A percentile compares a stretch with the other conserved stretches of the same genome.
Conservation (phyloP, 768 basidiomycete genomes). For the Lanmaoa pseudosensibilis region DNA sequence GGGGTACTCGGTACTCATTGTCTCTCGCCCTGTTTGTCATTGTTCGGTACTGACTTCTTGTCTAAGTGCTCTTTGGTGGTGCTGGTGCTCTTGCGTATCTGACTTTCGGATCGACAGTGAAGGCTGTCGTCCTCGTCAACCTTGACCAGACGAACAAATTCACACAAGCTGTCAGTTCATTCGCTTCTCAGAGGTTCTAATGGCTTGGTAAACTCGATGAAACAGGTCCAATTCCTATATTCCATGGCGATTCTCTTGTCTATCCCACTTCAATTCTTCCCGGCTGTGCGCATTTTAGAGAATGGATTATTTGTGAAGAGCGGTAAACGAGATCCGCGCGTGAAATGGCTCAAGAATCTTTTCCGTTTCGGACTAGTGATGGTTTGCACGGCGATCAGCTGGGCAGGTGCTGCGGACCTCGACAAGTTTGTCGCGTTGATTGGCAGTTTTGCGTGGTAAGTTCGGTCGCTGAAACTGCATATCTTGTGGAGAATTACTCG, state of each 20-base stretch:
- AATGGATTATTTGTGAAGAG: slow-evolving; percentile 88
- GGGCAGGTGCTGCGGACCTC: slow-evolving; percentile 81
- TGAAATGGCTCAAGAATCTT: slow-evolving; percentile 98
- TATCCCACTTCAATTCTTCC: slow-evolving; percentile 95
- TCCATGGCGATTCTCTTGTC: slow-evolving; percentile 92
- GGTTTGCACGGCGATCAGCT: slow-evolving; percentile 78
- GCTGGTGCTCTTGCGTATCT: slow-evolving; percentile 85
- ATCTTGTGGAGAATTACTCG: slow-evolving; percentile 12
- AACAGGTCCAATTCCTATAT: slow-evolving; percentile 79
- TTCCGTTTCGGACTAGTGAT: slow-evolving; percentile 75
- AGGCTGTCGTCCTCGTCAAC: slow-evolving; percentile 95
- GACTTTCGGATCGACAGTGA: slow-evolving; percentile 82
- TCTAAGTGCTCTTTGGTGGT: slow-evolving; percentile 78
- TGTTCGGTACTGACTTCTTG: slow-evolving; percentile 4
- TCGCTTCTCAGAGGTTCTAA: slow-evolving; percentile 14
- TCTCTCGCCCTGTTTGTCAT: not conserved
- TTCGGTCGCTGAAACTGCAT: not conserved
- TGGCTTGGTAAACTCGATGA: not conserved
- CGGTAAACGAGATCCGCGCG: slow-evolving; percentile 74
- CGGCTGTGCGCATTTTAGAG: slow-evolving; percentile 95
- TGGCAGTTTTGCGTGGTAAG: slow-evolving; percentile 92
- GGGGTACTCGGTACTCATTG: slow-evolving; percentile 60
- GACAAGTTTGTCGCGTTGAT: slow-evolving; percentile 96
- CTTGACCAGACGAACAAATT: slow-evolving; percentile 79
- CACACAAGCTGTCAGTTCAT: slow-evolving; percentile 74